A percentile compares a stretch with the other conserved stretches of the same genome.
Evolutionary conservation across 176 grass and related monocot species (phyloP).

Genomic region (Otatea glauca): DNA sequence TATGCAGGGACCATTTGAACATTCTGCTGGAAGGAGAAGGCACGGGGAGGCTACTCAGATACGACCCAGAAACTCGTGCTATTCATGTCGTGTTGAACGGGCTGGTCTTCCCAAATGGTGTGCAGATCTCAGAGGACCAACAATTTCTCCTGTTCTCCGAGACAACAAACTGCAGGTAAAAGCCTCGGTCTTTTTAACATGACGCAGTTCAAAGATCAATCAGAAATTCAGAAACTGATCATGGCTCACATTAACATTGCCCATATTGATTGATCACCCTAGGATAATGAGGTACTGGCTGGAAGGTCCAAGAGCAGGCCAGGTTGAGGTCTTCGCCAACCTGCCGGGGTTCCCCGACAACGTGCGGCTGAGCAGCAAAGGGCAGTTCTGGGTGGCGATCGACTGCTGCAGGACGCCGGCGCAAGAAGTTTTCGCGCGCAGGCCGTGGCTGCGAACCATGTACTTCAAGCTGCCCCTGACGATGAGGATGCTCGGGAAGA

Average conservation of each 20-base stretch:
- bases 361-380: conserved; percentile 63
- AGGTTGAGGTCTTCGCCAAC: conserved; percentile 74
- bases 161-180: conserved; percentile 87
- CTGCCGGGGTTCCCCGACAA: conserved; percentile 94
- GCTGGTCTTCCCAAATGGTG: conserved; percentile 83
- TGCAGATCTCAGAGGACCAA: conserved; percentile 85
- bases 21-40: conserved; percentile 88
- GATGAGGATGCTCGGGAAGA: conserved; percentile 61
- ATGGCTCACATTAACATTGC: not conserved
- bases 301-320: conserved; percentile 47
- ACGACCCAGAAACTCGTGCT: conserved; percentile 55
- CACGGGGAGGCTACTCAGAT: conserved; percentile 75
- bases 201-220: not conserved
- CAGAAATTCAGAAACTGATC: not conserved
- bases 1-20: conserved; percentile 72
- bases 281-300: conserved; percentile 97
- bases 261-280: not conserved
- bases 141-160: conserved; percentile 82
- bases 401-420: conserved; percentile 76
- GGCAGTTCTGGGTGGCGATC: conserved; percentile 88
- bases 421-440: conserved; percentile 69
- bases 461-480: conserved; percentile 81
- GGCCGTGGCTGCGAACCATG: conserved; percentile 72
- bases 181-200: not conserved
- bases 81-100: conserved; percentile 64